Base-by-base conservation (phyloP, 768 basidiomycete species). In the Pleurotus citrinopileatus region DNA sequence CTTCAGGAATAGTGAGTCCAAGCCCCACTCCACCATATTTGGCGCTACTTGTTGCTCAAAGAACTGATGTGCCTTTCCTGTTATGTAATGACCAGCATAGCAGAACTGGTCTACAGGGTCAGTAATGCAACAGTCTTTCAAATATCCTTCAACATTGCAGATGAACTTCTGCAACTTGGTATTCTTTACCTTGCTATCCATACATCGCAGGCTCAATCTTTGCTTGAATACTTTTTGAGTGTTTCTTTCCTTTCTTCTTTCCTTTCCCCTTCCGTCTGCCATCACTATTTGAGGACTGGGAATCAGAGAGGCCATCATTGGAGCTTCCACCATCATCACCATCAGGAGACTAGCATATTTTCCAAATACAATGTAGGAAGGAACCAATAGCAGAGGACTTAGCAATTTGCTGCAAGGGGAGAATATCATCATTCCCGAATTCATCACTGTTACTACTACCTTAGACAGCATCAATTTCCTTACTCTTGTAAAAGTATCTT, bases 11-110 rank as follows among this genome's bases (percentile, higher is more conserved):
- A 74, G 72, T 1, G 60, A 23, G 7, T 55, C 26, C 0, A 74
- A 29, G 0, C 26, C 55, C 69, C 70, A 75, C 0, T 60, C 32
- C 2, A 63, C 54, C 0, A 60, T 54, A 4, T 63, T 61, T 1
- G 53, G 40, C 0, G 70, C 56, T 0, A 74, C 67, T 7, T 63
- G 58, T n/a, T 63, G 56, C 0, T 60, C 59, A 32, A 71, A 74
- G 26, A 69, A 72, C 10, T 69, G 56, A 42, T 66, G 64, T 0
- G 72, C 73, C 0, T 59, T 60, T 0, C 64, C 69, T 0, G 54
- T 64, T 3, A 78, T 54, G 60, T 59, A 74, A 64, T 47, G 0
- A 63, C 60, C 8, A 70, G 26, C 1, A 65, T 52, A 22, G 61
- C 63, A 0, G 65, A 64, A 2, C 52, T 55, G 2, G 60, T 53